These are phyloP conservation scores for Ophiocytium majus DNA, from an alignment of 352 stramenopile species.

Conservation along the genomic window DNA sequence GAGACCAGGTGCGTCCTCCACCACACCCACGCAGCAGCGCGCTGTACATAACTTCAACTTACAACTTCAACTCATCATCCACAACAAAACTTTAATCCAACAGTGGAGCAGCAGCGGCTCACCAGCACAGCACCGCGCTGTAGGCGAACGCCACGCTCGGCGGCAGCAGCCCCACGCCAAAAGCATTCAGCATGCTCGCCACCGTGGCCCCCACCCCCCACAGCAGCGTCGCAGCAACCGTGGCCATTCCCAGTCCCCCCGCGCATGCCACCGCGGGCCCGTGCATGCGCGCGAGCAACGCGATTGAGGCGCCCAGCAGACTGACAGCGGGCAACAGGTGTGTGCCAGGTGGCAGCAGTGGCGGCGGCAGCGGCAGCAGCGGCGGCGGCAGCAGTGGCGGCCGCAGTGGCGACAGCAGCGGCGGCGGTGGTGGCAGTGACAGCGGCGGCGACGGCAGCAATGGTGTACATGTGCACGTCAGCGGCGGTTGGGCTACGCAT, in stretches of 20 bases:
- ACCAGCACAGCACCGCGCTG: conserved; percentile 24
- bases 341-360: not conserved
- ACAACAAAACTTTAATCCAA: no score
- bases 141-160: conserved; percentile 9
- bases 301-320: not conserved
- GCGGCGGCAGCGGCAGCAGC: not conserved
- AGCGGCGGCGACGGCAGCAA: no score
- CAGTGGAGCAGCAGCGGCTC: no score
- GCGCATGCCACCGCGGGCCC: not conserved
- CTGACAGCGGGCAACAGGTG: not conserved
- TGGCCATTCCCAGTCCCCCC: not conserved
- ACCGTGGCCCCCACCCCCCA: not conserved
- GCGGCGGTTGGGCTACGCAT: no score
- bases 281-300: not conserved
- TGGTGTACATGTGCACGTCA: no score
- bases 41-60: no score
- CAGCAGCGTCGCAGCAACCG: not conserved
- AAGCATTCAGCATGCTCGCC: conserved; percentile 15
- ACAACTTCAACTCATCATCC: no score
- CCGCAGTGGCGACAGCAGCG: not conserved
- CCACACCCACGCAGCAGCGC: no score
- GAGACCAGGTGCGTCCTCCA: no score
- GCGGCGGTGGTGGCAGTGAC: not conserved
- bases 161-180: conserved; percentile 14
- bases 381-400: not conserved